phyloP scores from a whole-genome alignment of 441 rosid genomes.

The Erodium moschatum region DNA sequence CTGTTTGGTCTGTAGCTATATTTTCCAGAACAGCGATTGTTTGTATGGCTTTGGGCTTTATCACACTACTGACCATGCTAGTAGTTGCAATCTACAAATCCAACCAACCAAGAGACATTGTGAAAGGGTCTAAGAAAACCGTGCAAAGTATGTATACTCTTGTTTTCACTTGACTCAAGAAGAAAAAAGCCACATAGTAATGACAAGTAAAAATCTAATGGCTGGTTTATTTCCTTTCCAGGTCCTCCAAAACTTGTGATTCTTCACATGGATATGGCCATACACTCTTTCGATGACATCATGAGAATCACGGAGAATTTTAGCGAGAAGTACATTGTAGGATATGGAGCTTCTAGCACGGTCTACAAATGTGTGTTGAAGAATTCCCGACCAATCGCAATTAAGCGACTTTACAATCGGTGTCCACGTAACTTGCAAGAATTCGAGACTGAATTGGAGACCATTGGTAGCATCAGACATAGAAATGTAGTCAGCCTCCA shows the following conservation, averaged over 20 bases:
- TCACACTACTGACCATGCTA: conserved; percentile 42
- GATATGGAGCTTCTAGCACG: conserved; percentile 85
- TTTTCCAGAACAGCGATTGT: conserved; percentile 50
- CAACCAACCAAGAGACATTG: conserved; percentile 35
- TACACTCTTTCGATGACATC: conserved; percentile 78
- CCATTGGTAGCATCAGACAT: conserved; percentile 85
- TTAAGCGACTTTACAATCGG: conserved; percentile 77
- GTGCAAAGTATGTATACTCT: conserved; percentile 30
- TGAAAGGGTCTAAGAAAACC: conserved; percentile 28
- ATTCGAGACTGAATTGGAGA: conserved; percentile 89
- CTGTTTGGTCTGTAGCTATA: conserved; percentile 26
- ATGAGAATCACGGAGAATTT: conserved; percentile 82
- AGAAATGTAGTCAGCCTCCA: conserved; percentile 82
- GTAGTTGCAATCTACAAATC: conserved; percentile 57
- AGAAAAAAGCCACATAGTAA: not conserved
- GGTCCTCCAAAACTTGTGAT: conserved; percentile 78
- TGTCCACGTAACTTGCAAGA: conserved; percentile 49
- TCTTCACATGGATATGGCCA: conserved; percentile 95
- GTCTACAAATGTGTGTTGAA: conserved; percentile 75
- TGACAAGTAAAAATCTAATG: not conserved
- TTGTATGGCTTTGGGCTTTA: conserved; percentile 56
- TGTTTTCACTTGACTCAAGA: no score
- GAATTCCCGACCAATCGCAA: conserved; percentile 80
- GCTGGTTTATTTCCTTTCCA: conserved; percentile 14
- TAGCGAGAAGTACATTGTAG: conserved; percentile 63